Evolutionary conservation across 257 asterid genomes (phyloP), one percentile per base, ranked within the genome.

Genomic region (Solanum dulcamara): DNA sequence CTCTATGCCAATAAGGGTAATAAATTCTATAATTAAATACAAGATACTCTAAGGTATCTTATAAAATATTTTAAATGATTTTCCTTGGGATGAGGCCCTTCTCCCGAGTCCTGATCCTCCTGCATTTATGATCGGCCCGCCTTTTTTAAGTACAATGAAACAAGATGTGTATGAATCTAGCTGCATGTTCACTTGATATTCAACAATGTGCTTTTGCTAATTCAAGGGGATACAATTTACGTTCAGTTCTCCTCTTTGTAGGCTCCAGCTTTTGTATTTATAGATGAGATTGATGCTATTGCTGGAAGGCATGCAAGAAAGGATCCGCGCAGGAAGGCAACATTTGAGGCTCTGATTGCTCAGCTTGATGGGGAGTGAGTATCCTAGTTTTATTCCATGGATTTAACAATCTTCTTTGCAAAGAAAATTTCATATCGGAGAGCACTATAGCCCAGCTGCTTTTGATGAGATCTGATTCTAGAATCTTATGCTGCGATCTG

Each of bases 311-410:
- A 95, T 88, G 97, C 98, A 79, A 90, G 91, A 87, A 94, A 90
- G 89, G 98, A 96, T 91, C 98, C 97, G 64, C 93, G 96, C 74
- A 92, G 98, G 88, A 90, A 92, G 84, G 95, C 95, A 85, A 93
- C 98, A 66, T 94, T 95, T 88, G 96, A 96, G 89, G 99, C 99
- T 53, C 89, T 96, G 88, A 89, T 96, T 87, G 87, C 95, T 80
- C 98, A 96, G 92, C 95, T 96, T 91, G 99, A 96, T 86, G 99
- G 98, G 89, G 98, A 96, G 99, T 96, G 86, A 94, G 98, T 92
- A 85, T 68, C 84, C 35, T 82, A 68, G 81, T 55, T 84, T 83
- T 85, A 60, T 68, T 44, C 67, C 24, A 62, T 83, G 85, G 37
- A 74, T 84, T 81, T 35, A 33, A 10, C 62, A 66, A 32, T 75